These are phyloP conservation scores for Microbotryum scabiosae DNA, from an alignment of 1,284 basidiomycete genomes.

Conservation along the genomic window DNA sequence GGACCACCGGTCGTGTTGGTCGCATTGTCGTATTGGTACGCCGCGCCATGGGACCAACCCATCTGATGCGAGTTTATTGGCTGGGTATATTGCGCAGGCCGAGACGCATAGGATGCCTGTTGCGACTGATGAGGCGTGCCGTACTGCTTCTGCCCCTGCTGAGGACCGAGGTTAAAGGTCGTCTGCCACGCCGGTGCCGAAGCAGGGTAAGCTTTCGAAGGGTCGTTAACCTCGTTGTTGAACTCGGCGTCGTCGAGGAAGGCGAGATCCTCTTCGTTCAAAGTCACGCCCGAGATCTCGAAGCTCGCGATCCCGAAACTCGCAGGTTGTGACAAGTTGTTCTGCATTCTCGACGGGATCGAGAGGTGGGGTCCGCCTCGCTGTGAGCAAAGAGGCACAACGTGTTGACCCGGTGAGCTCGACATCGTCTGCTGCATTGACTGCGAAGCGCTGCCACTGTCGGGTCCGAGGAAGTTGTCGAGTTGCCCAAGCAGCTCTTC, in stretches of 20 bases:
- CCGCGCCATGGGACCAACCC: too few relatives aligned
- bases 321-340: not conserved
- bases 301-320: not conserved
- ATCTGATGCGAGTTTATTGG: too few relatives aligned
- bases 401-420: not conserved
- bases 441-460: too few relatives aligned
- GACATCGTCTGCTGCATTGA: not conserved
- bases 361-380: too few relatives aligned
- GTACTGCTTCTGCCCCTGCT: too few relatives aligned
- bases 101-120: too few relatives aligned
- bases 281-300: slow-evolving; percentile 19
- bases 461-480: not conserved
- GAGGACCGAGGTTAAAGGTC: slow-evolving; percentile 9
- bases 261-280: slow-evolving; percentile 14
- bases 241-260: slow-evolving; percentile 15
- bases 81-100: too few relatives aligned
- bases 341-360: too few relatives aligned
- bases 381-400: too few relatives aligned
- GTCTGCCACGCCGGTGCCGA: slow-evolving; percentile 25
- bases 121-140: too few relatives aligned
- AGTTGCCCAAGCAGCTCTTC: not conserved
- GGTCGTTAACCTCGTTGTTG: not conserved
- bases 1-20: too few relatives aligned
- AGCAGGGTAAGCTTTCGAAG: slow-evolving; percentile 3
- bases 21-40: too few relatives aligned